Evolutionary conservation across 331 rosid genomes (phyloP), one percentile per base, ranked within the genome.

Genomic region (Pyrus hybrid): DNA sequence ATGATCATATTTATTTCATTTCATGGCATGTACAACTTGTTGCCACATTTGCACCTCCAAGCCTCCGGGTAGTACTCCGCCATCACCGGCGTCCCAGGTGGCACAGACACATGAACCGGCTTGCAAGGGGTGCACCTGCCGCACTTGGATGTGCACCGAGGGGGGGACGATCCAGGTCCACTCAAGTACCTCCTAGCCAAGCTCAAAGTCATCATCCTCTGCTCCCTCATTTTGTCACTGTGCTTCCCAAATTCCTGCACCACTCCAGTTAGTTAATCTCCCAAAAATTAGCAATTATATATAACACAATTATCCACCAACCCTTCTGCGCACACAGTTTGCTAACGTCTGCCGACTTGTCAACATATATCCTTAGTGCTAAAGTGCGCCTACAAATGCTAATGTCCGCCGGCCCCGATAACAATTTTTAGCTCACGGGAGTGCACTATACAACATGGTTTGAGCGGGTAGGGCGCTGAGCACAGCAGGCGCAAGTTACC

Each of bases 41-140:
- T 91, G 84, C 96, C 93, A 84, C 98, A 93, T 82, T 93, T 90
- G 93, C 98, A 93, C 77, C 94, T 88, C 98, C 97, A 93, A 12
- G 96, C 97, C 82, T 91, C 96, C 0, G 97, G 97, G 76, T 91
- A 93, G 76, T 93, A 91, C 81, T 93, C 98, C 0, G 97, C 85
- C 0, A 89, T 90, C 73, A 91, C 94, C 37, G 98, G 97, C 5
- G 85, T 89, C 20, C 96, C 97, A 0, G 97, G 98, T 1, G 94
- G 94, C 88, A 93, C 93, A 0, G 93, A 82, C 73, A 93, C 97
- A 5, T 88, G 98, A 20, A 93, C 94, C 2, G 98, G 90, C 63
- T 75, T 83, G 68, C 98, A 91, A 0, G 98, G 98, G 8, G 79
- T 86, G 68, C 98, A 93, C 10, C 54, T 87, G 63, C 91, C 91